Conservation (phyloP, 2,329 filamentous ascomycete species). For the Eutypella sp. region DNA sequence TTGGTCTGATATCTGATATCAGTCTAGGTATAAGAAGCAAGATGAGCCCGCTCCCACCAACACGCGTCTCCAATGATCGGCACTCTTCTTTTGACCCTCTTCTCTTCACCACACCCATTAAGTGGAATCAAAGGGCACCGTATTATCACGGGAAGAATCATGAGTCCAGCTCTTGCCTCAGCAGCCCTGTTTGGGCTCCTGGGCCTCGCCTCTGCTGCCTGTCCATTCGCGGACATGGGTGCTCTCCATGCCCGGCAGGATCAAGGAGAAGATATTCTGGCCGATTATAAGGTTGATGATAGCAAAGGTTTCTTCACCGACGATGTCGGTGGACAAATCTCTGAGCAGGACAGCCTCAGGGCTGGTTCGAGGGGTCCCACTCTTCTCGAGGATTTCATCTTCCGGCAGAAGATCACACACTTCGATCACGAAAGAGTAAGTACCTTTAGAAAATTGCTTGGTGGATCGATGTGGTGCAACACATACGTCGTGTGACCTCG, state of each 20-base stretch:
- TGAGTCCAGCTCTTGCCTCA: constrained; percentile 17
- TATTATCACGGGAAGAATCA: constrained; percentile 8
- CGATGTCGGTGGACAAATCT: constrained; percentile 64
- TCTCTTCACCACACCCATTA: too few relatives aligned
- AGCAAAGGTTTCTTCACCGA: constrained; percentile 54
- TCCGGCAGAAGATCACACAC: constrained; percentile 56
- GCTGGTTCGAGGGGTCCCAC: constrained; percentile 60
- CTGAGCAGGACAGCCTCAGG: constrained; percentile 61
- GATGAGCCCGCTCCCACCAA: too few relatives aligned
- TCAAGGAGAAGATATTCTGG: constrained; percentile 15
- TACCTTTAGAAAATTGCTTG: constrained; percentile 1
- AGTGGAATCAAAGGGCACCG: background rate
- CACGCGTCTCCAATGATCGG: too few relatives aligned
- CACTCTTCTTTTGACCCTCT: too few relatives aligned
- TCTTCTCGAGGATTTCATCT: constrained; percentile 58
- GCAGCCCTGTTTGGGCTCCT: constrained; percentile 21
- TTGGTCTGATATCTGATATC: too few relatives aligned
- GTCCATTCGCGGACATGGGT: constrained; percentile 28
- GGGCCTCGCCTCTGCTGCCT: constrained; percentile 22
- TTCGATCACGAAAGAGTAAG: constrained; percentile 56
- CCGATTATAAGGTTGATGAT: constrained; percentile 45
- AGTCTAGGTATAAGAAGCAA: too few relatives aligned
- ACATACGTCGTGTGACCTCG: background rate
- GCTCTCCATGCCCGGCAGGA: constrained; percentile 21
- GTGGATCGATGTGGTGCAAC: background rate